phyloP scores from a whole-genome alignment of 2,329 filamentous ascomycete genomes.

The Arthroderma uncinatum region DNA sequence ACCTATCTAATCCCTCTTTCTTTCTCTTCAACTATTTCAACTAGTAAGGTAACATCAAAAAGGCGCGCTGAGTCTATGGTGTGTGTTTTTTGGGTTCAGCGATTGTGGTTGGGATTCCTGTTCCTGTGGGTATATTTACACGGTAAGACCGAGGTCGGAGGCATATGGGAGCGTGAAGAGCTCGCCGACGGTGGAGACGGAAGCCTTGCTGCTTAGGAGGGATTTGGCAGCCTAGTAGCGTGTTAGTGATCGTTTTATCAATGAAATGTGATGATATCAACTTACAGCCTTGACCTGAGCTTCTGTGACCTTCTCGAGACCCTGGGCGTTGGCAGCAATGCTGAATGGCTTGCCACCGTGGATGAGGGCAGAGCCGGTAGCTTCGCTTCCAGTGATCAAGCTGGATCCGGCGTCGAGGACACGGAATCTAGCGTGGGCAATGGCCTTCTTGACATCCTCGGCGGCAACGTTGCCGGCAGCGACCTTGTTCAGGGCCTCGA shows the following conservation, averaged over 20 bases:
- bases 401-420: slow-evolving; percentile 73
- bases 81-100: background rate
- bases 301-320: slow-evolving; percentile 67
- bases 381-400: slow-evolving; percentile 63
- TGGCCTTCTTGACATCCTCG: slow-evolving; percentile 84
- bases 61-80: background rate
- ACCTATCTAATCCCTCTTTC: background rate
- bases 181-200: slow-evolving; percentile 82
- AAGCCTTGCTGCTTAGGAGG: slow-evolving; percentile 77
- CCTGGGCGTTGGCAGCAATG: slow-evolving; percentile 66
- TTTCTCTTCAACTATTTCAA: slow-evolving; percentile 1
- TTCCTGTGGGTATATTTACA: slow-evolving; percentile 48
- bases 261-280: slow-evolving; percentile 16
- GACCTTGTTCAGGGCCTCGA: slow-evolving; percentile 72
- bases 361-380: slow-evolving; percentile 74
- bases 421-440: slow-evolving; percentile 86
- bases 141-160: slow-evolving; percentile 84
- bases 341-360: slow-evolving; percentile 74
- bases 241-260: slow-evolving; percentile 20
- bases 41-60: slow-evolving; percentile 2
- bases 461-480: slow-evolving; percentile 63
- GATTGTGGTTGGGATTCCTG: background rate
- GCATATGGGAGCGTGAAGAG: slow-evolving; percentile 83
- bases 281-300: slow-evolving; percentile 78
- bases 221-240: slow-evolving; percentile 65